Conservation (phyloP, 2,329 filamentous ascomycete genomes). For the Talaromyces sp. region DNA sequence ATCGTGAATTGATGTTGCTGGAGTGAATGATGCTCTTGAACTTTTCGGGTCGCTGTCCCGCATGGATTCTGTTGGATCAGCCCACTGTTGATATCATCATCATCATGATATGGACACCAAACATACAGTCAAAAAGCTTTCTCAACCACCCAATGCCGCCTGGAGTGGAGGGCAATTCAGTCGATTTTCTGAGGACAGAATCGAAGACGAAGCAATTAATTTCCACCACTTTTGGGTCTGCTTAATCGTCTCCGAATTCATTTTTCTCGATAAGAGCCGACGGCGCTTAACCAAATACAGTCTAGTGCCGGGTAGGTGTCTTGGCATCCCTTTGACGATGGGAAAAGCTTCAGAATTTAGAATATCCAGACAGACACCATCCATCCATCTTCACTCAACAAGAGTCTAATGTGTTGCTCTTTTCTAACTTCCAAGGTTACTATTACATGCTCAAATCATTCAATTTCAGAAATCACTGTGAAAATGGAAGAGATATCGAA, state of each 20-base stretch:
- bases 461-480: not conserved
- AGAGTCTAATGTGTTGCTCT: not conserved
- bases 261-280: not conserved
- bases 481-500: not conserved
- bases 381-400: not conserved
- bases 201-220: not conserved
- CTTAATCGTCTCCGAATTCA: not conserved
- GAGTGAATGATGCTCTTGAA: not conserved
- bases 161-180: not conserved
- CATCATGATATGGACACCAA: constrained; percentile 1
- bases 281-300: not conserved
- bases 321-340: not conserved
- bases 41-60: constrained; percentile 2
- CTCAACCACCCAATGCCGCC: not conserved
- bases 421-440: not conserved
- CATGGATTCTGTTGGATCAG: not conserved
- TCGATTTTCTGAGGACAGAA: too few relatives aligned
- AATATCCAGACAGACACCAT: not conserved
- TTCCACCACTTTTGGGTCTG: not conserved
- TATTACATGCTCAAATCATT: not conserved
- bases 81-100: constrained; percentile 2
- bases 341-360: not conserved
- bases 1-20: not conserved
- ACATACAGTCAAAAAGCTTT: not conserved
- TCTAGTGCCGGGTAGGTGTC: not conserved